A percentile compares a stretch with the other conserved stretches of the same genome.
Conservation (phyloP, 148 eudicot genomes). For the Amaranthus palmeri region DNA sequence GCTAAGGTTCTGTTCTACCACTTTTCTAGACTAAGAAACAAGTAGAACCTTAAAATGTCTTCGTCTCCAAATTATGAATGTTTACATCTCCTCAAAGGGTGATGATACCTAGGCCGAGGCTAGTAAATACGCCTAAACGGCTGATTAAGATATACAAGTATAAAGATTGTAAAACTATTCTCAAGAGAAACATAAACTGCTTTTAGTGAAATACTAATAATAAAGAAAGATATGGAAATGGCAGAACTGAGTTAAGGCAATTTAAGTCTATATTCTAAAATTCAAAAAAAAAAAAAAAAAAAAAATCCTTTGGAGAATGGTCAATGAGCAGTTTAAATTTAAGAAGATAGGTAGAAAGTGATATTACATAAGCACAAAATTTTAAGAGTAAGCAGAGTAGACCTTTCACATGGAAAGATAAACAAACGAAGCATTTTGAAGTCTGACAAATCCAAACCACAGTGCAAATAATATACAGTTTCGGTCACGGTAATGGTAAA, state of each 20-base stretch:
- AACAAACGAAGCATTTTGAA: neutral
- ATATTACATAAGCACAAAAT: neutral
- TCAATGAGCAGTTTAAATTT: too few relatives aligned
- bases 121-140: neutral
- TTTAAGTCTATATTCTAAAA: too few relatives aligned
- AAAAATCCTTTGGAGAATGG: too few relatives aligned
- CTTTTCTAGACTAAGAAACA: neutral
- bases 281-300: too few relatives aligned
- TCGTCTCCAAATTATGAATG: neutral
- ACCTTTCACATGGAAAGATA: neutral
- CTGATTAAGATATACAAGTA: too few relatives aligned
- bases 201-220: too few relatives aligned
- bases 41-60: neutral
- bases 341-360: neutral
- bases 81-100: neutral
- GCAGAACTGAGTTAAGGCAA: too few relatives aligned
- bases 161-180: too few relatives aligned
- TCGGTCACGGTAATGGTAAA: too few relatives aligned
- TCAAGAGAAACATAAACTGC: too few relatives aligned
- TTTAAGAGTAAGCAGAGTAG: neutral
- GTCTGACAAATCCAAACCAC: constrained; percentile 7
- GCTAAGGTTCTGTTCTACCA: neutral
- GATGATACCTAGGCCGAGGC: neutral
- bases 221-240: too few relatives aligned
- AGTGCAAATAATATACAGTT: too few relatives aligned